Evolutionary conservation across 139 green algal species (phyloP).

Genomic region (Micractinium sp.): DNA sequence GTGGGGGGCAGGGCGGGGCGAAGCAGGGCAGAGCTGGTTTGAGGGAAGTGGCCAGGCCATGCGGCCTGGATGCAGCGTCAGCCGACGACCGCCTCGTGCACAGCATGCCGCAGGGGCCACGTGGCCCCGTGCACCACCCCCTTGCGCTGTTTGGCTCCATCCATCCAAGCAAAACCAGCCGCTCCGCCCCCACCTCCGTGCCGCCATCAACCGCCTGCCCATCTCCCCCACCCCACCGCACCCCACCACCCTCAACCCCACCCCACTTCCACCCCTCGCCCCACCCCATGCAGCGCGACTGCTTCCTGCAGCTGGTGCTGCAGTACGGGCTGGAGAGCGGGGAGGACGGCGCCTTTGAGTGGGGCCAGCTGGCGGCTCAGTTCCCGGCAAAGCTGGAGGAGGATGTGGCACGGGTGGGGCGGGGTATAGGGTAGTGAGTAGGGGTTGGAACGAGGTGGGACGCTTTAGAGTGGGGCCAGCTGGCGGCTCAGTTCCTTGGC

Average conservation of each 20-base stretch:
- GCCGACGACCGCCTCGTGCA: too few relatives aligned
- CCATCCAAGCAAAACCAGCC: too few relatives aligned
- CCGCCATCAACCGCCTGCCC: background rate
- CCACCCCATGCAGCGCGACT: background rate
- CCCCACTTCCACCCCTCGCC: background rate
- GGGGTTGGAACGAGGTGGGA: background rate
- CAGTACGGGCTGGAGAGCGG: background rate
- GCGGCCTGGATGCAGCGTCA: too few relatives aligned
- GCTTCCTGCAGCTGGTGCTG: conserved; percentile 3
- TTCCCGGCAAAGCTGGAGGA: background rate
- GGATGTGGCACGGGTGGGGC: conserved; percentile 7
- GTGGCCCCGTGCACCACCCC: too few relatives aligned
- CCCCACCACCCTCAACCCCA: too few relatives aligned
- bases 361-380: background rate
- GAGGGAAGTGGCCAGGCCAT: too few relatives aligned
- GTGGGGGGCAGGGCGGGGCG: background rate
- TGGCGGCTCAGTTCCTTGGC: background rate
- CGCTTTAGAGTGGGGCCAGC: background rate
- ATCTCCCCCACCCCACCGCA: background rate
- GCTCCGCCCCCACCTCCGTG: background rate
- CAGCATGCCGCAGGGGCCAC: background rate
- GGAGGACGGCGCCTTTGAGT: background rate
- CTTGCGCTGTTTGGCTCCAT: background rate
- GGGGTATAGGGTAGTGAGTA: background rate
- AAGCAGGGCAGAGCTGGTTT: background rate